Evolutionary conservation across 2,329 filamentous ascomycete genomes (phyloP).

Genomic region (Escovopsis weberi): DNA sequence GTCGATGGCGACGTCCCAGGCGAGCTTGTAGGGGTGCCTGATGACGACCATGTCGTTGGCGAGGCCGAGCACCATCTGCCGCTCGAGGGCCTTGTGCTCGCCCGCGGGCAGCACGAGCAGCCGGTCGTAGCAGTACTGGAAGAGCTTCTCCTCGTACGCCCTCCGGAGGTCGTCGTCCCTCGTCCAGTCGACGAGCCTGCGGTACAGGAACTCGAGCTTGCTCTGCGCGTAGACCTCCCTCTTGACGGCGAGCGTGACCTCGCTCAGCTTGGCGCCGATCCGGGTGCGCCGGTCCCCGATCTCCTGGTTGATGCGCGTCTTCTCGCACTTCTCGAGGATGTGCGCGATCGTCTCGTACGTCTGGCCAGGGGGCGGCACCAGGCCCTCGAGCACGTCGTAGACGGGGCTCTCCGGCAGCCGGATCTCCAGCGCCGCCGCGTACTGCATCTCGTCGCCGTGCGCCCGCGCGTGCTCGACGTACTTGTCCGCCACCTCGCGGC

Average conservation of each 20-base stretch:
- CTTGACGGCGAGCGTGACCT: conserved; percentile 79
- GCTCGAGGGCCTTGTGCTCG: conserved; percentile 52
- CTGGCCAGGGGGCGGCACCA: conserved; percentile 61
- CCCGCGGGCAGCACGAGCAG: conserved; percentile 53
- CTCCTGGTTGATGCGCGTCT: conserved; percentile 74
- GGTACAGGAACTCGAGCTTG: conserved; percentile 66
- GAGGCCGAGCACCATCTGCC: conserved; percentile 57
- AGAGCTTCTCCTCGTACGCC: conserved; percentile 76
- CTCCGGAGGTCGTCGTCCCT: conserved; percentile 73
- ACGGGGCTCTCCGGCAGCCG: conserved; percentile 68
- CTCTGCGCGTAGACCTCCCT: conserved; percentile 66
- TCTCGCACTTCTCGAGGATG: conserved; percentile 74
- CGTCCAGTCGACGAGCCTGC: conserved; percentile 78
- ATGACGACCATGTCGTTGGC: conserved; percentile 93
- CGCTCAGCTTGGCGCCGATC: conserved; percentile 66
- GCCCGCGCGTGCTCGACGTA: conserved; percentile 60
- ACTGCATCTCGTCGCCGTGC: conserved; percentile 57
- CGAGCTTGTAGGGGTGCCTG: conserved; percentile 75
- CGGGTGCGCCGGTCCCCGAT: conserved; percentile 82
- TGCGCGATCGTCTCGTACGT: conserved; percentile 75
- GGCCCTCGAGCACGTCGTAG: conserved; percentile 71
- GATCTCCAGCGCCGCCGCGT: conserved; percentile 60
- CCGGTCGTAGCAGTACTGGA: conserved; percentile 67
- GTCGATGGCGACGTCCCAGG: conserved; percentile 83
- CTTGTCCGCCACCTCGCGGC: conserved; percentile 59